These are phyloP conservation scores for Dimargaris verticillata DNA, from an alignment of 192 early-diverging fungal genomes.

Conservation along the genomic window DNA sequence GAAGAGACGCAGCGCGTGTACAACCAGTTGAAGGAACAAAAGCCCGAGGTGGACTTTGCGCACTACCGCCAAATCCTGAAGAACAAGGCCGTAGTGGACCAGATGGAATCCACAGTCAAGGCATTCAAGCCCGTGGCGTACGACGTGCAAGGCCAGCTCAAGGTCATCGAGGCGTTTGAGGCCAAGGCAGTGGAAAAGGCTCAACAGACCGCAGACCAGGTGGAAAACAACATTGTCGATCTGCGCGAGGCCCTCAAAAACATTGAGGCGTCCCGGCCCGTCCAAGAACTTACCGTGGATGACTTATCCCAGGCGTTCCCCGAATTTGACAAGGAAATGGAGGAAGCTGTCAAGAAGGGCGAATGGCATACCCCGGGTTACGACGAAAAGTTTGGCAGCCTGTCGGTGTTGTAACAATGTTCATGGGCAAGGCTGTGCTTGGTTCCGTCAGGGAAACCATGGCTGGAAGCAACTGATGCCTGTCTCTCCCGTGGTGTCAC, in stretches of 20 bases:
- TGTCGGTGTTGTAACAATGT: constrained; percentile 41
- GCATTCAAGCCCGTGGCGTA: constrained; percentile 65
- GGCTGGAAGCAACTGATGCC: no score
- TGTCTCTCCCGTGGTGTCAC: no score
- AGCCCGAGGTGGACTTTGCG: constrained; percentile 70
- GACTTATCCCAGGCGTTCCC: constrained; percentile 89
- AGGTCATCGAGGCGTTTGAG: constrained; percentile 60
- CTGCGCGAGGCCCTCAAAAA: constrained; percentile 77
- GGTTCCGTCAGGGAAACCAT: no score
- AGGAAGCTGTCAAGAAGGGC: constrained; percentile 81
- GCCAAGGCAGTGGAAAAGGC: constrained; percentile 63
- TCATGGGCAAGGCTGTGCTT: not conserved
- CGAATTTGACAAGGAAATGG: constrained; percentile 73
- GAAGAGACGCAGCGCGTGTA: constrained; percentile 75
- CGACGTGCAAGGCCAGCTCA: constrained; percentile 71
- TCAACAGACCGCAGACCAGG: constrained; percentile 66
- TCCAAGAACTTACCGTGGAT: constrained; percentile 89
- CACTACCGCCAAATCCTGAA: constrained; percentile 74
- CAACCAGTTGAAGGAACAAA: constrained; percentile 64
- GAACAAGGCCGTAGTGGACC: constrained; percentile 79
- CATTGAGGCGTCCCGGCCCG: constrained; percentile 85
- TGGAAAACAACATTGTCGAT: constrained; percentile 71
- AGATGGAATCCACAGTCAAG: constrained; percentile 72
- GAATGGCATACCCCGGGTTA: constrained; percentile 87
- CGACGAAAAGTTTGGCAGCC: constrained; percentile 82